Conservation (phyloP, 441 rosid species). For the Adansonia madagascariensis region DNA sequence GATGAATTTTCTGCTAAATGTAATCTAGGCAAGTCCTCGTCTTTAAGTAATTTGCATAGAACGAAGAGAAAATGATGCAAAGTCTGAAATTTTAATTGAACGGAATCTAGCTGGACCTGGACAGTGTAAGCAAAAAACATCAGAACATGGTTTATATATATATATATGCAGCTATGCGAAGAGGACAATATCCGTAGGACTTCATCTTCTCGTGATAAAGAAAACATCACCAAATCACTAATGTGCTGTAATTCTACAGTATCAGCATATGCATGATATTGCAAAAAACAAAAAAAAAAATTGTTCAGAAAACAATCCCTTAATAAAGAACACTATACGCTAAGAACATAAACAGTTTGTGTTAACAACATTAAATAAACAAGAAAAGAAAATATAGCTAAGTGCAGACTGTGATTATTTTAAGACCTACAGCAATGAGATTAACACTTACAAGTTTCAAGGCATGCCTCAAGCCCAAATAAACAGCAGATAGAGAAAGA, state of each 20-base stretch:
- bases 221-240: conserved; percentile 11
- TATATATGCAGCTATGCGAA: neutral
- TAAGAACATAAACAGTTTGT: neutral
- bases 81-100: conserved; percentile 67
- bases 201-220: neutral
- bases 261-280: neutral
- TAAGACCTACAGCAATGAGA: conserved; percentile 23
- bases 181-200: neutral
- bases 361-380: conserved; percentile 1
- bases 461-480: conserved; percentile 82
- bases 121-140: conserved; percentile 31
- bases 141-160: neutral
- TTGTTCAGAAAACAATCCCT: neutral
- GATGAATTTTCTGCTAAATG: conserved; percentile 44
- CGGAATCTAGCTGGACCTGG: conserved; percentile 77
- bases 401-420: conserved; percentile 14
- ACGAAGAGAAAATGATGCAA: conserved; percentile 87
- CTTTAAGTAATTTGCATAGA: conserved; percentile 77
- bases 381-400: neutral
- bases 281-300: neutral
- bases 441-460: conserved; percentile 63
- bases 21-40: conserved; percentile 49
- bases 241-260: conserved; percentile 1
- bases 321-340: neutral
- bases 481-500: conserved; percentile 62